These are phyloP conservation scores for Chlorella sp. DNA, from an alignment of 139 green algal species.

Conservation along the genomic window DNA sequence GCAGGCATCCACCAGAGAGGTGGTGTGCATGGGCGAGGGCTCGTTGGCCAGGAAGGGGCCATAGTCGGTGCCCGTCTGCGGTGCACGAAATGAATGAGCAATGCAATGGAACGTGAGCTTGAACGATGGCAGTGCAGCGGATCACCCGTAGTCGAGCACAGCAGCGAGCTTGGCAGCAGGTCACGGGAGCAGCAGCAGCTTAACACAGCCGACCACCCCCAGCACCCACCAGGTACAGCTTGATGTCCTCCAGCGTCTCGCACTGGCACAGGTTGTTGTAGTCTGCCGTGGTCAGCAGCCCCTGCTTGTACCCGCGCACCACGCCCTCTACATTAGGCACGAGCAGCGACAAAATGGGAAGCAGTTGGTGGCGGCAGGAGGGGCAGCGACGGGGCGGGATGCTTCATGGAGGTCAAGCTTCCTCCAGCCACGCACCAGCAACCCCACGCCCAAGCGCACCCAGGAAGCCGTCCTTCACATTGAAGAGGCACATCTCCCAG, in stretches of 20 bases:
- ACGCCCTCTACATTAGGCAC: conserved; percentile 83
- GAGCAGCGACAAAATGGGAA: not conserved
- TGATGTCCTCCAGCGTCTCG: conserved; percentile 98
- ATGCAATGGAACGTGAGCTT: no score
- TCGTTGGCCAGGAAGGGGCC: conserved; percentile 90
- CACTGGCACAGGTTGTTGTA: conserved; percentile 99
- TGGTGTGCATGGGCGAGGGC: conserved; percentile 90
- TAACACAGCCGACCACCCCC: not conserved
- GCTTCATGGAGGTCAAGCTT: not conserved
- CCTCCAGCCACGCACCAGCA: not conserved
- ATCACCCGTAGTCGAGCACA: no score
- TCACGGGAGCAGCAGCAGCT: no score
- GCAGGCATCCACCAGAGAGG: conserved; percentile 94
- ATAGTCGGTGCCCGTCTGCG: conserved; percentile 92
- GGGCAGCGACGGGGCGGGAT: no score
- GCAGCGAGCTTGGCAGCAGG: no score
- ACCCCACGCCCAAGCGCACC: conserved; percentile 57
- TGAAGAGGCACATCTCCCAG: conserved; percentile 75
- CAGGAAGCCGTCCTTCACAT: conserved; percentile 97
- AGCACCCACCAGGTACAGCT: conserved; percentile 92
- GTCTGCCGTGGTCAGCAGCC: conserved; percentile 88
- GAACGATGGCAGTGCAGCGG: no score
- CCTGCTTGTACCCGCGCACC: conserved; percentile 89
- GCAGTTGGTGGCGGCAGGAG: not conserved
- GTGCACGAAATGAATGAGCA: no score